Evolutionary conservation across 148 eudicot species (phyloP).

Genomic region (Chenopodium album): DNA sequence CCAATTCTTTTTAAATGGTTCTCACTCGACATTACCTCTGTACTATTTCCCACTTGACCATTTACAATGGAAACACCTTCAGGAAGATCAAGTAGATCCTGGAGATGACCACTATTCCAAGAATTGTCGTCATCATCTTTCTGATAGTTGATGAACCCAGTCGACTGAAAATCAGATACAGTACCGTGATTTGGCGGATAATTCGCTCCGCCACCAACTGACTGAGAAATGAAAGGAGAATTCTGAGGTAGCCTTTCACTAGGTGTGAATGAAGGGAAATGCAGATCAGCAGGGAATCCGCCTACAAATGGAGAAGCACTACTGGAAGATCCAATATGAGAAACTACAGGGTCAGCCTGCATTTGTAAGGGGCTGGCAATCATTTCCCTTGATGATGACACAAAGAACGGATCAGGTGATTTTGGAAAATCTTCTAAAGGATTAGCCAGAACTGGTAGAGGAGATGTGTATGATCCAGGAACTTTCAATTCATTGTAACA

Average conservation of each 20-base stretch:
- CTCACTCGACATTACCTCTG: slow-evolving; percentile 36
- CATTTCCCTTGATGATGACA: slow-evolving; percentile 34
- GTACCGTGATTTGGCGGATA: slow-evolving; percentile 27
- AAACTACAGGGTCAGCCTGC: slow-evolving; percentile 34
- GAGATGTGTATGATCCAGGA: slow-evolving; percentile 32
- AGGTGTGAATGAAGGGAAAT: slow-evolving; percentile 36
- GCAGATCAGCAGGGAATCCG: slow-evolving; percentile 40
- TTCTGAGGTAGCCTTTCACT: slow-evolving; percentile 30
- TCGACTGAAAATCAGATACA: slow-evolving; percentile 30
- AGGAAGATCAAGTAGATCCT: slow-evolving; percentile 55
- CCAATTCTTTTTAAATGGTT: slow-evolving; percentile 44
- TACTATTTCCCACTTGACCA: slow-evolving; percentile 44
- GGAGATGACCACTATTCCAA: slow-evolving; percentile 59
- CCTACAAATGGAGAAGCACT: slow-evolving; percentile 40
- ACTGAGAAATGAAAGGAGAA: slow-evolving; percentile 42
- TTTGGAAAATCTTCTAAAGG: slow-evolving; percentile 43
- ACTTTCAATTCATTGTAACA: slow-evolving; percentile 33
- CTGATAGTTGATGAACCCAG: slow-evolving; percentile 34
- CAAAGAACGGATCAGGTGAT: slow-evolving; percentile 45
- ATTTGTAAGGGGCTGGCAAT: slow-evolving; percentile 29
- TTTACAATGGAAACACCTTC: slow-evolving; percentile 31
- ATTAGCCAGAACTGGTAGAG: slow-evolving; percentile 29
- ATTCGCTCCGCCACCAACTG: slow-evolving; percentile 32
- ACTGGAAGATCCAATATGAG: slow-evolving; percentile 36
- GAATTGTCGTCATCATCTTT: slow-evolving; percentile 45